Percentiles rank a stretch among this genome's conserved stretches.
phyloP scores from a whole-genome alignment of 2,329 filamentous ascomycete species.

The Pseudodiploospora longispora region DNA sequence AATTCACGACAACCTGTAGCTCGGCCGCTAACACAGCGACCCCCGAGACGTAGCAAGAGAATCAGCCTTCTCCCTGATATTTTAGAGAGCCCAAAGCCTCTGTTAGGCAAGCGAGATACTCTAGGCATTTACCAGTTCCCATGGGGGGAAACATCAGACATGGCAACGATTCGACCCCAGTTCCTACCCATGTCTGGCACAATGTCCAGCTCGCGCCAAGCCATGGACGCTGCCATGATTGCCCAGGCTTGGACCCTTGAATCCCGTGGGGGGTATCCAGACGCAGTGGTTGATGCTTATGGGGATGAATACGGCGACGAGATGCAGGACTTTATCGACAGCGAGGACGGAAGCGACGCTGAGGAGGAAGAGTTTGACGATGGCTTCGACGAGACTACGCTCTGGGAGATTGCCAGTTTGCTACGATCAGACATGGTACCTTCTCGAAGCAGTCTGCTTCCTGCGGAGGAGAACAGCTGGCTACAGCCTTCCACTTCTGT shows the following conservation, averaged over 20 bases:
- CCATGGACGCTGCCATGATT: background rate
- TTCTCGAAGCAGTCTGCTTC: constrained; percentile 43
- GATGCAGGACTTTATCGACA: constrained; percentile 13
- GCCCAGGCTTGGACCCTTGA: constrained; percentile 1
- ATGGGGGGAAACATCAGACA: constrained; percentile 56
- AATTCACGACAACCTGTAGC: constrained; percentile 15
- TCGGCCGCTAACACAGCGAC: constrained; percentile 43
- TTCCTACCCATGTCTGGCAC: constrained; percentile 37
- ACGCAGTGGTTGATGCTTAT: constrained; percentile 47
- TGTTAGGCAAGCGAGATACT: constrained; percentile 49
- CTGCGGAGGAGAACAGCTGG: constrained; percentile 18
- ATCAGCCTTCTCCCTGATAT: constrained; percentile 56
- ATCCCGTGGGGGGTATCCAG: constrained; percentile 24
- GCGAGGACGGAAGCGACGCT: constrained; percentile 15
- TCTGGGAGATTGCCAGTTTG: constrained; percentile 57
- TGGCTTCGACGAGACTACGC: constrained; percentile 52
- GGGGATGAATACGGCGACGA: constrained; percentile 23
- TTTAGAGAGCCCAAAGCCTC: constrained; percentile 51
- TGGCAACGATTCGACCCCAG: constrained; percentile 35
- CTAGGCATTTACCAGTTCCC: constrained; percentile 59
- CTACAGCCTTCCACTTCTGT: background rate
- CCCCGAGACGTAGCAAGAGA: constrained; percentile 46
- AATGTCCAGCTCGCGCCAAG: constrained; percentile 22
- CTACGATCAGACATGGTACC: constrained; percentile 45
- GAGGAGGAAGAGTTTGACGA: constrained; percentile 36